Base-by-base conservation (phyloP, 176 grass and related monocot genomes). In the Aechmea fasciata region DNA sequence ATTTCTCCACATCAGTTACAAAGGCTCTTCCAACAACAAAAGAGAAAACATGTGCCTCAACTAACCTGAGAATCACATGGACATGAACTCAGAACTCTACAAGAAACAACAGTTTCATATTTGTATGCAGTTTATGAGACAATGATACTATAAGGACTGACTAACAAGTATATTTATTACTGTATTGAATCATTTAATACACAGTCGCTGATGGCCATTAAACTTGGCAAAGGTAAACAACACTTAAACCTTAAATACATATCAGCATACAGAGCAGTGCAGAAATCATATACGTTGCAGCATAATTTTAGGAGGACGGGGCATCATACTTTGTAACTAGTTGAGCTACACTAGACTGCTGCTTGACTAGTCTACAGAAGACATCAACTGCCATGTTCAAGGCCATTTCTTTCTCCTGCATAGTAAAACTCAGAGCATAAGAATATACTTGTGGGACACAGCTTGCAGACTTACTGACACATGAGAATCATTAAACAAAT, bases 21-120 rank as follows among this genome's bases (percentile, higher is more conserved):
- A 99, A 99, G 67, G 95, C 95, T 69, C 95, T 90, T 79, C 95
- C 95, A 80, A 99, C 88, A 90, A 99, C 95, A 85, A 99, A 99
- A 99, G 84, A 92, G 82, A 99, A 99, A 80, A 99, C 82, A 72
- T 99, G 95, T 87, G 77, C 87, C 85, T 99, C 95, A 65, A 99
- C 90, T 90, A 94, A 93, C 82, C 95, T 99, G 95, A 72, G 55
- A 41, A 41, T 41, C 33, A 41, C 33, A 41, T 41, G 33, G 33
- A 41, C 33, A 41, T 41, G 33, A 41, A 41, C 33, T 41, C 7
- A 41, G 33, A 41, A 41, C 33, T 41, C 33, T 7, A 41, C 33
- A 41, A 5, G 33, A 41, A 41, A 41, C 33, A 41, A 41, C 6
- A 41, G 5, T 41, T 41, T 9, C 4, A 61, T 10, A 61, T 61